A percentile compares a stretch with the other conserved stretches of the same genome.
These are phyloP conservation scores for Russula lepida DNA, from an alignment of 768 basidiomycete genomes.

Conservation along the genomic window DNA sequence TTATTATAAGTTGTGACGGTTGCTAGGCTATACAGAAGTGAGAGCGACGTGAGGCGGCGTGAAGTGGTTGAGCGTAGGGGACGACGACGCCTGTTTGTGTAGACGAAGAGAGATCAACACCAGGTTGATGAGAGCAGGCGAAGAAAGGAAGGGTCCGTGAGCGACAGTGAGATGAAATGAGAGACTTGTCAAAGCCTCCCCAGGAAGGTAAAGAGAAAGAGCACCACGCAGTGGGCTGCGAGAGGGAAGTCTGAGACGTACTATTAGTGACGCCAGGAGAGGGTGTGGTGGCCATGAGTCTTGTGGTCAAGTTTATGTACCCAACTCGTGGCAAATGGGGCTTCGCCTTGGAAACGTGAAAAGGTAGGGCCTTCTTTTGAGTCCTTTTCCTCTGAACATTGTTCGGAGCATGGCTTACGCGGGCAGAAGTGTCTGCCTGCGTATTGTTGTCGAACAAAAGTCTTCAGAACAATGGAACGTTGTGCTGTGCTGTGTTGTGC, in stretches of 20 bases:
- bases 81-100: neutral
- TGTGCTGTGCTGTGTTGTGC: conserved; percentile 3
- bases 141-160: neutral
- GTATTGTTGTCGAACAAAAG: conserved; percentile 12
- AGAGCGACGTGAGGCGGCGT: neutral
- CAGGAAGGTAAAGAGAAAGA: neutral
- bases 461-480: conserved; percentile 9
- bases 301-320: conserved; percentile 13
- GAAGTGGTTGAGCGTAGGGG: neutral
- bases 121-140: conserved; percentile 12
- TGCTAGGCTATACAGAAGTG: conserved; percentile 1
- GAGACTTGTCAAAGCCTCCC: conserved; percentile 4
- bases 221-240: conserved; percentile 16
- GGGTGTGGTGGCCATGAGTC: conserved; percentile 16
- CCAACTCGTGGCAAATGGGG: conserved; percentile 5
- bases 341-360: conserved; percentile 16
- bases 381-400: neutral
- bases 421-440: neutral
- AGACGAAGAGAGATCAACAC: conserved; percentile 11
- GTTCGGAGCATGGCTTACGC: neutral
- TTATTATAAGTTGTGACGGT: neutral
- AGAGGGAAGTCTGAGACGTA: neutral
- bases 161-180: neutral
- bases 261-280: conserved; percentile 2
- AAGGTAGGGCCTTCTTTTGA: neutral